Base-by-base conservation (phyloP, 2,329 filamentous ascomycete genomes). In the Sclerotinia minor region DNA sequence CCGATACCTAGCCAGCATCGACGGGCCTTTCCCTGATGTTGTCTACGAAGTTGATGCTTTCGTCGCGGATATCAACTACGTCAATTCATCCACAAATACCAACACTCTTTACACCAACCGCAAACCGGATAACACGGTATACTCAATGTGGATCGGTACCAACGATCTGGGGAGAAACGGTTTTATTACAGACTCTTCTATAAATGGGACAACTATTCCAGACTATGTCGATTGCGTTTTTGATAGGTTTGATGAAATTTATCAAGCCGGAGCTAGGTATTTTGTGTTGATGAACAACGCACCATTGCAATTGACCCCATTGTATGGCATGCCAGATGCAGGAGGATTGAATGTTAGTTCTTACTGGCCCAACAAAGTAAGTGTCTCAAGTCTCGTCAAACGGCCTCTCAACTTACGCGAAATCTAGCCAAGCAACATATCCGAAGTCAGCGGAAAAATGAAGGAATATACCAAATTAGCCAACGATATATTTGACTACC, bases 91-190 rank as follows among this genome's bases (percentile, higher is more conserved):
- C 2, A 76, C 76, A 0, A 67, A 70, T 2, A 76, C 77, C 64
- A 76, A 78, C 67, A 76, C 79, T 2, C 76, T 85, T 5, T 84
- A 82, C 71, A 77, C 78, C 0, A 73, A 81, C 71, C 78, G 82
- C 57, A 82, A 80, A 2, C 73, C 83, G 1, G 78, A 84, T 41
- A 87, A 88, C 70, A 92, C 90, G 0, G 87, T 92, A 2, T 94
- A 92, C 74, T 83, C 87, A 1, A 84, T 94, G 63, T 94, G 89
- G 89, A 92, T 94, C 73, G 91, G 91, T 3, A 93, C 90, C 32
- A 94, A 94, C 75, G 91, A 95, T 74, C 80, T 94, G 13, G 90
- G 91, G 29, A 82, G 81, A 67, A 78, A 82, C 64, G 89, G 84
- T 11, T 89, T 93, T 75, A 77, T 94, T 44, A 86, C 83, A 5